phyloP scores from a whole-genome alignment of 441 rosid species.

The Euphorbia corollata region DNA sequence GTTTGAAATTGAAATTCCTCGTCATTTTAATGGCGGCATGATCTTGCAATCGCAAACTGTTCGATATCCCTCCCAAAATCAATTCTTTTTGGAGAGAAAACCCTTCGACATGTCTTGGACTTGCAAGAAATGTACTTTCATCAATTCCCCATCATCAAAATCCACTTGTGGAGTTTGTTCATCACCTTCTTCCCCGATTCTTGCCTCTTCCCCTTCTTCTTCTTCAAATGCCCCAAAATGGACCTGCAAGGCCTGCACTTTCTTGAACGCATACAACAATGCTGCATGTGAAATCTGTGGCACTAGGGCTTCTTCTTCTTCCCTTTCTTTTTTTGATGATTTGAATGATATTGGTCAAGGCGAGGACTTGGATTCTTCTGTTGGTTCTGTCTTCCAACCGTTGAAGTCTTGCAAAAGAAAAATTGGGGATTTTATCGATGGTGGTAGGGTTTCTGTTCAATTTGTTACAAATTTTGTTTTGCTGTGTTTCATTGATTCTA shows the following conservation, averaged over 20 bases:
- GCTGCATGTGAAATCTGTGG: slow-evolving; percentile 59
- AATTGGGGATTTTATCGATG: slow-evolving; percentile 29
- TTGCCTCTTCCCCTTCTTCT: slow-evolving; percentile 31
- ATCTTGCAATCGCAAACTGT: neutral
- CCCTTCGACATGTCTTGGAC: slow-evolving; percentile 44
- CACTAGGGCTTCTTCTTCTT: slow-evolving; percentile 40
- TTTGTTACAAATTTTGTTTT: slow-evolving; percentile 10
- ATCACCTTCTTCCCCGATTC: slow-evolving; percentile 32
- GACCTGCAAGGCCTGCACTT: slow-evolving; percentile 92
- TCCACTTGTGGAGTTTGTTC: slow-evolving; percentile 61
- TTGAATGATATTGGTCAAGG: slow-evolving; percentile 40
- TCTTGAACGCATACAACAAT: slow-evolving; percentile 63
- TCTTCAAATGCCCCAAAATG: slow-evolving; percentile 39
- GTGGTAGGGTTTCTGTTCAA: slow-evolving; percentile 16
- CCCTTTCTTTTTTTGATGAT: slow-evolving; percentile 42
- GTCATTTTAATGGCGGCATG: neutral
- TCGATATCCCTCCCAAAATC: neutral
- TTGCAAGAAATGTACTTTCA: slow-evolving; percentile 78
- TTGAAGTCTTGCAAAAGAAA: slow-evolving; percentile 60
- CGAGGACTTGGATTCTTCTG: slow-evolving; percentile 42
- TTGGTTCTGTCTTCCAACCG: slow-evolving; percentile 84
- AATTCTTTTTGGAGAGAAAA: neutral
- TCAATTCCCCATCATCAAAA: slow-evolving; percentile 62
- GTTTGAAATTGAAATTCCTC: neutral
- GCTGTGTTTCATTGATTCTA: neutral